Evolutionary conservation across 2,329 filamentous ascomycete genomes (phyloP).

Genomic region (Corynespora cassiicola): DNA sequence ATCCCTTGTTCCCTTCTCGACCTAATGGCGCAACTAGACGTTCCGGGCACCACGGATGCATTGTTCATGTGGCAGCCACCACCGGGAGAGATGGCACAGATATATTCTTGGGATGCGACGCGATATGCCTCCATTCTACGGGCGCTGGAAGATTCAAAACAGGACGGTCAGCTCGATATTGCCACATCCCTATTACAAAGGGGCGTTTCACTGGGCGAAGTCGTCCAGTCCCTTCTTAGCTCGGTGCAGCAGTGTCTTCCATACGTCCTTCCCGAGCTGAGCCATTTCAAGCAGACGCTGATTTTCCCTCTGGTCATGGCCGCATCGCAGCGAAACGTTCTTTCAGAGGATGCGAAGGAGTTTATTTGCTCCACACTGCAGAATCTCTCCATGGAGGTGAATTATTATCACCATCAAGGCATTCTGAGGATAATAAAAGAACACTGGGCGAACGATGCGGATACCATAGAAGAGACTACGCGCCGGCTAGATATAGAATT

Average conservation of each 20-base stretch:
- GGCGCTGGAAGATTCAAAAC: not conserved
- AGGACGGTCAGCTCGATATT: not conserved
- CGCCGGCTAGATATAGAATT: constrained; percentile 4
- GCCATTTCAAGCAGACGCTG: constrained; percentile 5
- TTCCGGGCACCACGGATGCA: not conserved
- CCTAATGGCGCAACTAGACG: constrained; percentile 3
- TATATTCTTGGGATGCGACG: constrained; percentile 4
- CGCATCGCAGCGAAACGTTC: constrained; percentile 1
- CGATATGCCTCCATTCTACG: constrained; percentile 2
- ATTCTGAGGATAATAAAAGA: constrained; percentile 1
- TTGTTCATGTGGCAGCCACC: constrained; percentile 1
- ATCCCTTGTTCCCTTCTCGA: constrained; percentile 11
- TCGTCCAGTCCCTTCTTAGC: constrained; percentile 1
- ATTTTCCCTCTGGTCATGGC: constrained; percentile 7
- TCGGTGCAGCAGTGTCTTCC: constrained; percentile 2
- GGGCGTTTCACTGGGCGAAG: not conserved
- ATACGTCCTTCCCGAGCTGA: not conserved
- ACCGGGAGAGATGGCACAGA: constrained; percentile 1
- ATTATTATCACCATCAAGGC: constrained; percentile 2
- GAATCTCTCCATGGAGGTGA: constrained; percentile 3
- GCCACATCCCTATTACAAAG: too few species aligned
- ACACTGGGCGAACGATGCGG: constrained; percentile 1
- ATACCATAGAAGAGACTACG: constrained; percentile 2
- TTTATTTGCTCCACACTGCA: constrained; percentile 3
- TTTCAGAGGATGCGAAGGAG: not conserved